Conservation (phyloP, 75 land plant genomes). For the Sequoiadendron giganteum region DNA sequence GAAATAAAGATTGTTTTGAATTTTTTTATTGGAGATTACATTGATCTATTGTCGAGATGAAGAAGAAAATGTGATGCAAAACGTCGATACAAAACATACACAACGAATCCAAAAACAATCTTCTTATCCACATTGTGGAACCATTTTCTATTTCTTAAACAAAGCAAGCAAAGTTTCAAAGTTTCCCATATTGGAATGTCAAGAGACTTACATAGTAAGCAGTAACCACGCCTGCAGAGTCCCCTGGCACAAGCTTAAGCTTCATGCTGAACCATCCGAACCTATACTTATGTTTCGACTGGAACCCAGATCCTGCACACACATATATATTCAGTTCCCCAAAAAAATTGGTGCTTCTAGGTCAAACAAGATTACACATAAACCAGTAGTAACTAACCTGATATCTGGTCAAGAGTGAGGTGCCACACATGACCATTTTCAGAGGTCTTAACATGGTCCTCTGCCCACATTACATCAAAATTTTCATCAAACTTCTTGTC, state of each 20-base stretch:
- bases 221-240: slow-evolving; percentile 83
- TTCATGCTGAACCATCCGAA: slow-evolving; percentile 94
- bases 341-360: not conserved
- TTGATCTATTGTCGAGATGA: no score
- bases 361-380: not conserved
- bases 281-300: slow-evolving; percentile 59
- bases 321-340: not conserved
- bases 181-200: not conserved
- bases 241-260: slow-evolving; percentile 80
- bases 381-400: slow-evolving; percentile 34
- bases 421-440: slow-evolving; percentile 68
- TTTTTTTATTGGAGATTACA: no score
- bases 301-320: slow-evolving; percentile 70
- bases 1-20: no score
- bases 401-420: slow-evolving; percentile 56
- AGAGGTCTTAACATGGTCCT: slow-evolving; percentile 64
- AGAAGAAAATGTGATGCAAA: no score
- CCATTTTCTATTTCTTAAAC: not conserved
- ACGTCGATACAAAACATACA: no score
- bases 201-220: slow-evolving; percentile 66
- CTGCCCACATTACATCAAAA: slow-evolving; percentile 59
- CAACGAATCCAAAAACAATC: no score
- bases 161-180: not conserved
- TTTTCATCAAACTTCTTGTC: slow-evolving; percentile 35
- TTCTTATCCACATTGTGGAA: not conserved